Percentiles rank a stretch among this genome's conserved stretches.
Evolutionary conservation across 208 protist species (phyloP).

Genomic region (Acanthamoeba castellanii): DNA sequence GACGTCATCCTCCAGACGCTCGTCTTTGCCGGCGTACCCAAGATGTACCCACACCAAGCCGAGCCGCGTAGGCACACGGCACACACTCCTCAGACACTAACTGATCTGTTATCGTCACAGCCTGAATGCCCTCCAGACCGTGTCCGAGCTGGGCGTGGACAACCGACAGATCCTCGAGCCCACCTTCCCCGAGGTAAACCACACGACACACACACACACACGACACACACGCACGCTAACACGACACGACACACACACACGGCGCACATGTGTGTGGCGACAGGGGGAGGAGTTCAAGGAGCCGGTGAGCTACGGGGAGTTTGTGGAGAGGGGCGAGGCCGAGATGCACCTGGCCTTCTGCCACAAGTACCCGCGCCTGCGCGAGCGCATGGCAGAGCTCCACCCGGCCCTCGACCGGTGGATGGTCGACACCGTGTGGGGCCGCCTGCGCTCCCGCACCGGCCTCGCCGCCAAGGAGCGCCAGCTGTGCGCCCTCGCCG

Average conservation of each 20-base stretch:
- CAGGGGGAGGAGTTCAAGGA: neutral
- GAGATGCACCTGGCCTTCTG: constrained; percentile 46
- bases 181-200: neutral
- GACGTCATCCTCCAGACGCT: neutral
- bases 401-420: constrained; percentile 19
- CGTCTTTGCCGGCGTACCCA: constrained; percentile 20
- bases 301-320: neutral
- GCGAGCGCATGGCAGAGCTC: constrained; percentile 27
- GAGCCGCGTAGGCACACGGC: no score
- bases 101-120: no score
- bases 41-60: neutral
- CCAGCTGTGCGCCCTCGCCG: constrained; percentile 40
- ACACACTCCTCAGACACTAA: no score
- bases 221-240: no score
- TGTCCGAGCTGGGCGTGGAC: neutral
- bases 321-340: neutral
- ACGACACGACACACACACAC: no score
- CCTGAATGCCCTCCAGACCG: constrained; percentile 1
- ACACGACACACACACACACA: no score
- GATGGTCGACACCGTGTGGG: constrained; percentile 29
- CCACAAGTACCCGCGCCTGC: constrained; percentile 28
- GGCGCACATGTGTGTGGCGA: no score
- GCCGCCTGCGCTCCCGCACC: constrained; percentile 2
- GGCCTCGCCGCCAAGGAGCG: neutral
- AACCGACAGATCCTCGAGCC: neutral